These are phyloP conservation scores for Noccaea bulbosa DNA, from an alignment of 345 rosid genomes.

Conservation along the genomic window DNA sequence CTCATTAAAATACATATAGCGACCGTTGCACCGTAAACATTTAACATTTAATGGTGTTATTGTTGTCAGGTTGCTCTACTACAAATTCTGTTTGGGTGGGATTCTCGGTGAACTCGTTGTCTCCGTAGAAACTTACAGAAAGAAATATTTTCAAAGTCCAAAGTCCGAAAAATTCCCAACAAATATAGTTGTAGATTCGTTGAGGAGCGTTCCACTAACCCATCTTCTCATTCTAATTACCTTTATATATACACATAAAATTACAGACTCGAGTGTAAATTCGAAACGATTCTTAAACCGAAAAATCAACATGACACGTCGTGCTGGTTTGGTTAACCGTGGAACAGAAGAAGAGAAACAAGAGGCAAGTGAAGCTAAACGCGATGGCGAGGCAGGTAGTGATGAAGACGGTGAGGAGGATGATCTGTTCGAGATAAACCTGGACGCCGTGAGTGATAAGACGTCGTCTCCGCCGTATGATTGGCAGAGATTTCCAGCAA, in stretches of 20 bases:
- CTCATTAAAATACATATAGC: conserved; percentile 7
- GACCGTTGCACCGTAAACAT: conserved; percentile 15
- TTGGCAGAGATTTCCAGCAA: conserved; percentile 25
- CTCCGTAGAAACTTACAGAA: neutral
- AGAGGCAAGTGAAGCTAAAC: neutral
- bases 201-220: conserved; percentile 45
- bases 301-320: conserved; percentile 31
- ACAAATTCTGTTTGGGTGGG: neutral
- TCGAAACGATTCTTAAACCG: conserved; percentile 13
- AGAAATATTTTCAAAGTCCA: neutral
- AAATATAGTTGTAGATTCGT: conserved; percentile 41
- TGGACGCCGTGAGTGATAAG: conserved; percentile 18
- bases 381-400: neutral
- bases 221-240: conserved; percentile 24
- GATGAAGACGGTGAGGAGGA: conserved; percentile 37
- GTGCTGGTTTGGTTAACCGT: conserved; percentile 17
- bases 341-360: conserved; percentile 21
- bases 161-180: conserved; percentile 36
- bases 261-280: neutral
- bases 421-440: conserved; percentile 42
- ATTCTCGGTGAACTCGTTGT: neutral
- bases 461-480: neutral
- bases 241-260: conserved; percentile 26
- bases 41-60: conserved; percentile 2
- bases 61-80: neutral